Evolutionary conservation across 108 stramenopile species (phyloP), one percentile per base, ranked within the genome.

Genomic region (Nannochloropsis salina): DNA sequence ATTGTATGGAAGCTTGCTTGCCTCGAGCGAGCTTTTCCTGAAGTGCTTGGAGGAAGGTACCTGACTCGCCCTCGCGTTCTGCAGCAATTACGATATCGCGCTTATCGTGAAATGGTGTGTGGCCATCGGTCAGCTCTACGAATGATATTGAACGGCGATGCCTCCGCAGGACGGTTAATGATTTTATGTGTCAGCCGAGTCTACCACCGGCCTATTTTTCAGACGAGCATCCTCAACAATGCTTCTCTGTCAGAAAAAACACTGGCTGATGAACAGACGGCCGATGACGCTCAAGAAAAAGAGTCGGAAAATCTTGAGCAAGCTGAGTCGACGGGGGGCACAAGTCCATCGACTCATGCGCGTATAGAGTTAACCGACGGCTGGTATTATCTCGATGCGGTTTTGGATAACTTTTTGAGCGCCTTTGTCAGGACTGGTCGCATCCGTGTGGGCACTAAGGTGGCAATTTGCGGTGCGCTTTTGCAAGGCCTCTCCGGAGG

Each of bases 351-450:
- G 15, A 15, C 8, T 15, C 61, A n/a, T 15, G 3, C 3, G 6
- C 61, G 61, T 74, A n/a, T 74, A n/a, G 61, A 74, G 61, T n/a
- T 74, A 74, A 74, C 61, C 15, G 61, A 74, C n/a, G 61, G 61
- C 20, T 74, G 61, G 61, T 74, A 74, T 74, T 74, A n/a, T n/a
- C 15, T 74, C n/a, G 61, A 74, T 74, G 61, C 61, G 6, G 15
- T 74, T 15, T 74, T 74, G 61, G 61, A 74, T 74, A n/a, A 0
- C n/a, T n/a, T n/a, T 15, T 74, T 74, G 61, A 74, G 61, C n/a
- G 61, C 61, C 15, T 74, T 74, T 15, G 61, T 74, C 61, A 74
- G 61, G 61, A 74, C 15, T 15, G 61, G 61, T 15, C 15, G 61
- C 15, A n/a, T 74, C 4, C 4, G 61, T 8, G 61, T 74, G 4